Conservation (phyloP, 805 yeast genomes). For the Kazachstania viticola region DNA sequence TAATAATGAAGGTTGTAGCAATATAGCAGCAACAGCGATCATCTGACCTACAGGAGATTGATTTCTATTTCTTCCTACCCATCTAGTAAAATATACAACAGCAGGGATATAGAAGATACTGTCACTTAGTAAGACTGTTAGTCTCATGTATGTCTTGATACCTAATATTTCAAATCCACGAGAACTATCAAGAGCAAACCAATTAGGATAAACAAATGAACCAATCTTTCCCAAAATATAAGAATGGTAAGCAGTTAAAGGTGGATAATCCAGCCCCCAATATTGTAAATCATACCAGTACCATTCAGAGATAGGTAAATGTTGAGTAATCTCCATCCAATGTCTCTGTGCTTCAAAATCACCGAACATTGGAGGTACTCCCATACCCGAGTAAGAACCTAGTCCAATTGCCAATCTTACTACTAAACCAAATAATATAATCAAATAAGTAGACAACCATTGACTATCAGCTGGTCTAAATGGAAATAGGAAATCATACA, state of each 20-base stretch:
- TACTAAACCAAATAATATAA: slow-evolving; percentile 60
- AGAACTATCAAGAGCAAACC: slow-evolving; percentile 69
- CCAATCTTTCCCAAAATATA: slow-evolving; percentile 72
- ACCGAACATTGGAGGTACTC: slow-evolving; percentile 71
- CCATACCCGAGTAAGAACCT: slow-evolving; percentile 74
- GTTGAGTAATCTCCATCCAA: slow-evolving; percentile 87
- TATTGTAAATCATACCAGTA: slow-evolving; percentile 79
- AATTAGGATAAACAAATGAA: slow-evolving; percentile 41
- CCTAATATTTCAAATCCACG: slow-evolving; percentile 57
- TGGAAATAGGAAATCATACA: slow-evolving; percentile 66
- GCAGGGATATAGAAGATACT: slow-evolving; percentile 68
- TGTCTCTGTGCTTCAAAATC: slow-evolving; percentile 98
- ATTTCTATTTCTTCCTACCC: slow-evolving; percentile 52
- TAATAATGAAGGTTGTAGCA: slow-evolving; percentile 73
- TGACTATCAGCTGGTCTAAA: slow-evolving; percentile 76
- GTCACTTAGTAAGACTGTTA: slow-evolving; percentile 69
- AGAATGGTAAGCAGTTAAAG: slow-evolving; percentile 89
- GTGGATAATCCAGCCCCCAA: slow-evolving; percentile 98
- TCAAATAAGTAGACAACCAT: slow-evolving; percentile 79
- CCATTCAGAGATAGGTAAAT: slow-evolving; percentile 69
- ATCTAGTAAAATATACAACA: slow-evolving; percentile 54
- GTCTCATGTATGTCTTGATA: slow-evolving; percentile 76
- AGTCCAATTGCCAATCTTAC: slow-evolving; percentile 78
- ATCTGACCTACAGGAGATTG: slow-evolving; percentile 64
- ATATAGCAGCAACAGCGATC: slow-evolving; percentile 62